Evolutionary conservation across 2,329 filamentous ascomycete species (phyloP), one percentile per base, ranked within the genome.

Genomic region (Exophiala viscosa): DNA sequence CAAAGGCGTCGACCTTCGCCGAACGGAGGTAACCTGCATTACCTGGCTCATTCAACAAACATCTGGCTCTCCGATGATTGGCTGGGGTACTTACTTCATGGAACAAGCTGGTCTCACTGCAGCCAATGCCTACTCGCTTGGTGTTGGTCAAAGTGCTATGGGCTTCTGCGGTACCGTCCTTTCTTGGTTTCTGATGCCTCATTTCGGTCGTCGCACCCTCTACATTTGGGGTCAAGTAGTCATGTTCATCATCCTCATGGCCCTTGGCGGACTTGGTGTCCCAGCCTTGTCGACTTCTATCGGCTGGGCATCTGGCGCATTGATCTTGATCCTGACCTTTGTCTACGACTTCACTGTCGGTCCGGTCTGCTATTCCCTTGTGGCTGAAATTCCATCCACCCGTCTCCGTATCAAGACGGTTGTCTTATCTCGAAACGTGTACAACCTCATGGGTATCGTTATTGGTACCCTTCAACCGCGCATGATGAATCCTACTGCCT

Each of bases 141-240:
- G 68, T 1, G 72, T 86, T 48, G 84, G 83, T 42, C 79, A 85
- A 65, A 85, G 84, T 56, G 82, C 75, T 43, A 83, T 87, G 65
- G 78, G 76, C 9, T 75, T 78, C 52, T 64, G 78, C 4, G 79
- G 78, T 3, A 81, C 77, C 0, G 67, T 75, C 1, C 67, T 70
- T 0, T 79, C 78, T 2, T 82, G 79, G 78, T 66, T 69, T 32
- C 52, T 72, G 18, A 69, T 74, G 66, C 54, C 59, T 2, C 56
- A 60, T 45, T 62, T 62, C 40, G 61, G 61, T 45, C 60, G 61
- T 15, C 59, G 61, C 31, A 61, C 58, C 8, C 33, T 62, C 15
- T 63, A 63, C 34, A 51, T 74, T 15, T 64, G 48, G 9, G 68
- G 82, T 3, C 80, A 95, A 20, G 89, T 80, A 68, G 61, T 71